Evolutionary conservation across 2,329 filamentous ascomycete genomes (phyloP).

Genomic region (Ustilaginoidea virens): DNA sequence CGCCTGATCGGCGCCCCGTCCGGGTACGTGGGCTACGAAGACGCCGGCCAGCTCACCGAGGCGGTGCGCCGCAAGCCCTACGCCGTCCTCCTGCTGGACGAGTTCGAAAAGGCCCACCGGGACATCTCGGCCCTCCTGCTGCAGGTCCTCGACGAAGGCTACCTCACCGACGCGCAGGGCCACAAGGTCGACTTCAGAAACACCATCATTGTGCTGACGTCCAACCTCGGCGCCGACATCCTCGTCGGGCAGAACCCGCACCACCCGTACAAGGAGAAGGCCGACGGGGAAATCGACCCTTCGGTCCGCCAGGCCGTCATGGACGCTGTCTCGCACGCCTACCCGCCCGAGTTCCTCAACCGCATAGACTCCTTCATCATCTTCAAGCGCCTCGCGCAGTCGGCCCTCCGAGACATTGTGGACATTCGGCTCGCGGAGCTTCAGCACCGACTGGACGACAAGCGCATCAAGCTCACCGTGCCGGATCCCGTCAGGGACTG

Average conservation of each 20-base stretch:
- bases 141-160: slow-evolving; percentile 91
- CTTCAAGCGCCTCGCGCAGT: slow-evolving; percentile 70
- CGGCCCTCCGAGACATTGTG: slow-evolving; percentile 78
- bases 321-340: slow-evolving; percentile 60
- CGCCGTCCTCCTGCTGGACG: slow-evolving; percentile 86
- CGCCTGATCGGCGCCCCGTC: slow-evolving; percentile 85
- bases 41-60: slow-evolving; percentile 90
- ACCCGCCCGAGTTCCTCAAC: slow-evolving; percentile 92
- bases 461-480: slow-evolving; percentile 64
- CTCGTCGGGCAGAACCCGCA: slow-evolving; percentile 60
- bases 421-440: slow-evolving; percentile 82
- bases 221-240: slow-evolving; percentile 85
- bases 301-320: slow-evolving; percentile 69
- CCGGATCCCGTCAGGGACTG: slow-evolving; percentile 61
- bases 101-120: slow-evolving; percentile 93
- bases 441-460: slow-evolving; percentile 67
- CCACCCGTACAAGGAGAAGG: slow-evolving; percentile 46
- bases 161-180: slow-evolving; percentile 86
- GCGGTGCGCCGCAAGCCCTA: slow-evolving; percentile 91
- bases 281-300: slow-evolving; percentile 54
- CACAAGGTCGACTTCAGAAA: slow-evolving; percentile 96
- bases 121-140: slow-evolving; percentile 86
- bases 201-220: slow-evolving; percentile 91
- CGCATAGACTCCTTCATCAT: slow-evolving; percentile 94
- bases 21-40: slow-evolving; percentile 92